A percentile compares a stretch with the other conserved stretches of the same genome.
phyloP scores from a whole-genome alignment of 2,329 filamentous ascomycete genomes.

The Sporothrix schenckii region DNA sequence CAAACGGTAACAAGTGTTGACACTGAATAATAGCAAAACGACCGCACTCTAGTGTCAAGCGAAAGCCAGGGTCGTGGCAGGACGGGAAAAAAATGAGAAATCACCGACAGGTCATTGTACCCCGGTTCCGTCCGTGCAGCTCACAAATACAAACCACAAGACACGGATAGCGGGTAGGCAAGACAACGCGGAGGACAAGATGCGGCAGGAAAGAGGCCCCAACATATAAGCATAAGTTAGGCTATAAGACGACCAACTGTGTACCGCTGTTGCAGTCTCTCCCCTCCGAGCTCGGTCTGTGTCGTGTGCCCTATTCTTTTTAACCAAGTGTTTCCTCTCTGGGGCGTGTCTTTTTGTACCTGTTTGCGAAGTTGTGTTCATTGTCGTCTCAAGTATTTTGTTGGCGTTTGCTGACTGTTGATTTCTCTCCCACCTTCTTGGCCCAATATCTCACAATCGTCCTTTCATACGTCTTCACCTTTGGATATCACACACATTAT shows the following conservation, averaged over 20 bases:
- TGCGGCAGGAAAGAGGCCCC: constrained; percentile 11
- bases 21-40: not conserved
- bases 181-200: not conserved
- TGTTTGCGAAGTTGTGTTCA: not conserved
- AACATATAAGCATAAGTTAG: not conserved
- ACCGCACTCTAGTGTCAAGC: not conserved
- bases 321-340: not conserved
- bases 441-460: not conserved
- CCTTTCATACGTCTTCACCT: not conserved
- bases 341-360: not conserved
- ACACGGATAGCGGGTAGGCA: constrained; percentile 8
- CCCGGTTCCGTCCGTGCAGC: constrained; percentile 18
- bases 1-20: too few species aligned
- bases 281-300: constrained; percentile 5
- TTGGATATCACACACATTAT: not conserved
- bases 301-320: not conserved
- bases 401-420: not conserved
- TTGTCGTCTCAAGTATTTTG: not conserved
- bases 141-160: constrained; percentile 5
- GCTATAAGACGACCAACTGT: constrained; percentile 12
- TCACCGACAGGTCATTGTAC: not conserved
- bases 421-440: not conserved
- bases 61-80: not conserved
- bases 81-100: not conserved
- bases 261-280: not conserved